phyloP scores from a whole-genome alignment of 1,284 basidiomycete species.

The Ceratorhiza oryzae-sativae region DNA sequence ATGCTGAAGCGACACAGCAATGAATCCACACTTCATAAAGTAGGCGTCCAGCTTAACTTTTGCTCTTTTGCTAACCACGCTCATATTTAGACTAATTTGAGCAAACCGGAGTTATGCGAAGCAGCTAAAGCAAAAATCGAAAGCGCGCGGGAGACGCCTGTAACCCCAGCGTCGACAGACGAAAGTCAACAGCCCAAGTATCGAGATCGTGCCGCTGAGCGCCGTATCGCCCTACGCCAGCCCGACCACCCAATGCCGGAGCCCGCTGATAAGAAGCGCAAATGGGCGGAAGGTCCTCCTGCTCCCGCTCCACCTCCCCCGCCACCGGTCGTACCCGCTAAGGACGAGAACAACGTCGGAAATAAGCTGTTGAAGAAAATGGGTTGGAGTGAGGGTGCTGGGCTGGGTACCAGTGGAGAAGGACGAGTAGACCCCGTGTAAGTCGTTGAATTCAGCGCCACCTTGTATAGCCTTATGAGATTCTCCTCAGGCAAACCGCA shows the following conservation, averaged over 20 bases:
- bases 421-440: slow-evolving; percentile 87
- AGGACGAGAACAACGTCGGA: slow-evolving; percentile 83
- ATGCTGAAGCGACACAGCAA: slow-evolving; percentile 86
- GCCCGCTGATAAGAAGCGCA: slow-evolving; percentile 51
- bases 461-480: slow-evolving; percentile 13
- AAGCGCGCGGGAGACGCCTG: slow-evolving; percentile 53
- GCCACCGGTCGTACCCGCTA: slow-evolving; percentile 66
- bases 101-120: slow-evolving; percentile 71
- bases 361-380: slow-evolving; percentile 93
- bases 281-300: slow-evolving; percentile 65
- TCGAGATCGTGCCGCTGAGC: slow-evolving; percentile 88
- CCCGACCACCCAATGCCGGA: slow-evolving; percentile 65
- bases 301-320: slow-evolving; percentile 66
- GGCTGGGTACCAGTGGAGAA: slow-evolving; percentile 78
- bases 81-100: slow-evolving; percentile 75
- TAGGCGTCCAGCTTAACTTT: neutral
- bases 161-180: slow-evolving; percentile 43
- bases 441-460: slow-evolving; percentile 47
- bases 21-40: slow-evolving; percentile 94
- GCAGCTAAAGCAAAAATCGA: slow-evolving; percentile 75
- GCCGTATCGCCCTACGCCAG: slow-evolving; percentile 86
- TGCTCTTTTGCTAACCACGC: slow-evolving; percentile 16
- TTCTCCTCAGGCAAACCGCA: slow-evolving; percentile 66
- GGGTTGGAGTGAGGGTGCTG: slow-evolving; percentile 93
- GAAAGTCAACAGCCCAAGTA: slow-evolving; percentile 72